Evolutionary conservation across 768 basidiomycete genomes (phyloP).

Genomic region (Mrakia hoshinonis): DNA sequence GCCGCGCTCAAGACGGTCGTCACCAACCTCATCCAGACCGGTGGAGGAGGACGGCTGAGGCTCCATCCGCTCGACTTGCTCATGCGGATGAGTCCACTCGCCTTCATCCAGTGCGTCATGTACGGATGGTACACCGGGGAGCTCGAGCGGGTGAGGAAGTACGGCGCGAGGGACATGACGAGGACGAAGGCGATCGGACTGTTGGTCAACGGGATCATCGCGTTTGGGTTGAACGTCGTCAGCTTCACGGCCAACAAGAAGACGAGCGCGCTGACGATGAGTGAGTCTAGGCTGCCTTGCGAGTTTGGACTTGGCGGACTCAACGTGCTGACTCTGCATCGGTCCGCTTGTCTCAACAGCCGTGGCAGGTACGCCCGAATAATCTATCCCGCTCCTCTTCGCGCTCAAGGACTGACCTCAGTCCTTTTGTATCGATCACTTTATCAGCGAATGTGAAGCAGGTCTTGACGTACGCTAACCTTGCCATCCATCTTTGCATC

Average conservation of each 20-base stretch:
- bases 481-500: no score
- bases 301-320: neutral
- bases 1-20: constrained; percentile 79
- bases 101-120: constrained; percentile 74
- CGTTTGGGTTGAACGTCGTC: constrained; percentile 86
- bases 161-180: constrained; percentile 46
- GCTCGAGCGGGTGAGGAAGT: constrained; percentile 53
- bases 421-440: neutral
- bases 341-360: neutral
- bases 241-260: constrained; percentile 93
- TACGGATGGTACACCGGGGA: constrained; percentile 76
- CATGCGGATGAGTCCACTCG: constrained; percentile 81
- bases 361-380: neutral
- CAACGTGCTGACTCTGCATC: neutral
- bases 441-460: constrained; percentile 77
- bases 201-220: constrained; percentile 69
- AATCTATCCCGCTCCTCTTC: neutral
- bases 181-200: constrained; percentile 51
- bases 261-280: constrained; percentile 81
- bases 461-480: constrained; percentile 54
- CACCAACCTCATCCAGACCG: constrained; percentile 60
- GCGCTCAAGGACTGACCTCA: neutral
- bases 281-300: constrained; percentile 60
- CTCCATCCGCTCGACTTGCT: constrained; percentile 77
- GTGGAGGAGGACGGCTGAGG: constrained; percentile 39